phyloP scores from a whole-genome alignment of 2,329 filamentous ascomycete species.

The Hypomyces perniciosus region DNA sequence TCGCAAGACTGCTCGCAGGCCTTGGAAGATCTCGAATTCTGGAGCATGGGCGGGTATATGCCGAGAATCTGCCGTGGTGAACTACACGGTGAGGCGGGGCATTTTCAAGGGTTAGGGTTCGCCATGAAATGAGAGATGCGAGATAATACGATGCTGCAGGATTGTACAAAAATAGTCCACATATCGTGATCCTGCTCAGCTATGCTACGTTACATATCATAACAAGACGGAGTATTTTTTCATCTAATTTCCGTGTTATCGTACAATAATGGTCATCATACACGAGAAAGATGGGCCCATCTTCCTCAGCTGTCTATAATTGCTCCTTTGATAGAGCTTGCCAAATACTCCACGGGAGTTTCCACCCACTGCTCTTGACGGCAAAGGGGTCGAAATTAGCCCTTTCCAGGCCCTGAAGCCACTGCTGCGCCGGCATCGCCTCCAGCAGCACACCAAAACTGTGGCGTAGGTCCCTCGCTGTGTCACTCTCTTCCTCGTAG shows the following conservation, averaged over 20 bases:
- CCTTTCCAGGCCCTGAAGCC: conserved; percentile 70
- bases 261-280: no score
- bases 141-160: no score
- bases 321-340: conserved; percentile 43
- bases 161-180: no score
- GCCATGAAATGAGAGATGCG: no score
- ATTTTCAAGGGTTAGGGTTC: conserved; percentile 3
- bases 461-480: conserved; percentile 41
- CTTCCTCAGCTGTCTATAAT: conserved; percentile 30
- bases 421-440: conserved; percentile 69
- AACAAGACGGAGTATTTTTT: no score
- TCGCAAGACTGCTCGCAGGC: conserved; percentile 4
- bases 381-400: conserved; percentile 79
- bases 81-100: neutral
- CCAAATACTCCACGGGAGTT: conserved; percentile 71
- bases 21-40: conserved; percentile 20
- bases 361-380: conserved; percentile 63
- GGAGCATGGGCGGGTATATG: conserved; percentile 10
- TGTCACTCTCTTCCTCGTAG: conserved; percentile 37
- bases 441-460: conserved; percentile 79
- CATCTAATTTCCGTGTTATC: no score
- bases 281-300: neutral
- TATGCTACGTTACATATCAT: no score
- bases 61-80: conserved; percentile 29
- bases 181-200: no score